Evolutionary conservation across 129 eudicot genomes (phyloP), one percentile per base, ranked within the genome.

Genomic region (Gnaphalium uliginosum): DNA sequence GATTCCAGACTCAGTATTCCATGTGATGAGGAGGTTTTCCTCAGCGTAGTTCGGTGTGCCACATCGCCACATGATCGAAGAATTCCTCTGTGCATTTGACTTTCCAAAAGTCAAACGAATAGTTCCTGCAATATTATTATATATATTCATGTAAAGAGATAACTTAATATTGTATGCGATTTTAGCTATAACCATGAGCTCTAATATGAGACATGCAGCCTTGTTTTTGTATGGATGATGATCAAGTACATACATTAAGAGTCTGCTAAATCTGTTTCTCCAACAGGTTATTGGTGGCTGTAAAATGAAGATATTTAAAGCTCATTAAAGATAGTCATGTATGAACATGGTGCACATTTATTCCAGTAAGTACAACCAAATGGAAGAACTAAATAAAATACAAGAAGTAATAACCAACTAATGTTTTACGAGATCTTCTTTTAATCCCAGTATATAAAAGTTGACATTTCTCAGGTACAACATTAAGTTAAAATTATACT

Each of bases 1-100:
- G 83, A 71, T 35, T 81, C 85, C 14, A 78, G 74, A 68, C 86
- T 85, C 71, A 81, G 68, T 65, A 83, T 86, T 74, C 90, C 90
- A 8, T 86, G 90, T 43, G 82, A 83, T 50, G 90, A 83, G 66
- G 78, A 77, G 50, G 72, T 83, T 58, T 86, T 83, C 83, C 78
- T 83, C 69, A 79, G 72, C 14, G 89, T 85, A 13, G 64, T 81
- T 59, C 72, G 83, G 61, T 82, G 86, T 70, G 83, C 86, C 83
- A 74, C 74, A 4, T 83, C 86, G 2, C 85, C 91, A 18, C 74
- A 39, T 0, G 82, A 74, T 33, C 84, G 82, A 57, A 76, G 85
- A 62, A 77, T 79, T 48, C 78, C 81, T 6, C 23, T 83, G 71
- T 86, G 94, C 83, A 80, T 81, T 50, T 89, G 86, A 86, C 63